Evolutionary conservation across 1,284 basidiomycete species (phyloP), one percentile per base, ranked within the genome.

Genomic region (Gyrodon tennesseensis): DNA sequence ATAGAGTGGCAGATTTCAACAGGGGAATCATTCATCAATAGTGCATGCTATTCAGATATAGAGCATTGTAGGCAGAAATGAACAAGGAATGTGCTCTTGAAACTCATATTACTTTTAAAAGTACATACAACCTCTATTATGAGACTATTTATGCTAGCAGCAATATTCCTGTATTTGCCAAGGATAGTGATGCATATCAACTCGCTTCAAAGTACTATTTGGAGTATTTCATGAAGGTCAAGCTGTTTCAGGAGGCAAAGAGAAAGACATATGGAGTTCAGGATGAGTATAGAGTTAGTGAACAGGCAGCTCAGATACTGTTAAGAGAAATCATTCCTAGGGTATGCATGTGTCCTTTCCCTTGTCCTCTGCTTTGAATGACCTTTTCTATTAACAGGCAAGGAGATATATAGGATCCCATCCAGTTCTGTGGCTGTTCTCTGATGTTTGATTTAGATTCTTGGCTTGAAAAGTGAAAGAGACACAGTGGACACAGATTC

Each of bases 101-200:
- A 9, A 66, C 60, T 0, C 69, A 72, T 9, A 19, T 71, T 0
- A 27, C 53, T 0, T 72, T 67, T 25, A 3, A 56, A 16, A 69
- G 18, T 6, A 58, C 65, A 0, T 71, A 72, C 54, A 70, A 68
- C 3, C 59, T 69, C 13, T 56, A 52, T 3, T 70, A 67, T 40
- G 46, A 69, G n/a, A 63, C 53, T 0, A 21, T 71, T 1, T 7
- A 34, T 2, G 44, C 65, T 3, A 56, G 23, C 41, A 56, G 60
- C 55, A 68, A 64, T n/a, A 40, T 12, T 0, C 63, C 63, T 1
- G 46, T 48, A 3, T 67, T 69, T 54, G 23, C 19, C 1, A 46
- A 39, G 18, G 63, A 72, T 40, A 68, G 51, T 16, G 56, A 72
- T 61, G 70, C 69, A 2, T 71, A 71, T 21, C n/a, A 21, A 0